Evolutionary conservation across 371 early-diverging fungal species (phyloP).

Genomic region (Mucor plumbeus): DNA sequence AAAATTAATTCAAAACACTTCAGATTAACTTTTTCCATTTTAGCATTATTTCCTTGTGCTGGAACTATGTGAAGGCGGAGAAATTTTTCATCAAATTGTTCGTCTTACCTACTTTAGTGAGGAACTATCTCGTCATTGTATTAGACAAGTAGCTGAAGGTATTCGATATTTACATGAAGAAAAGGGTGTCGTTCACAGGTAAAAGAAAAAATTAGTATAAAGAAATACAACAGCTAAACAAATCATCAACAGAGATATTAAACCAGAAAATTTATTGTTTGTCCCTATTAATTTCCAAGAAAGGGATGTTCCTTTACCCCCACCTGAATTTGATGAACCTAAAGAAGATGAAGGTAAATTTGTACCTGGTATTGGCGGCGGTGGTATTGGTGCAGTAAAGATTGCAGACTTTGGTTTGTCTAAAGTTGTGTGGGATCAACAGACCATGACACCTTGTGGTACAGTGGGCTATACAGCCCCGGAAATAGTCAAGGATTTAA

Average conservation of each 20-base stretch:
- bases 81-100: conserved; percentile 69
- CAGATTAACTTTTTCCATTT: background rate
- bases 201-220: background rate
- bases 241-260: conserved; percentile 84
- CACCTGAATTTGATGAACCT: conserved; percentile 46
- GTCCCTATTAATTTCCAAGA: conserved; percentile 66
- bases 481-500: conserved; percentile 79
- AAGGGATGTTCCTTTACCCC: conserved; percentile 50
- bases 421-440: conserved; percentile 81
- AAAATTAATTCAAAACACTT: background rate
- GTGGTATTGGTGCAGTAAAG: conserved; percentile 79
- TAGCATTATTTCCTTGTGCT: conserved; percentile 37
- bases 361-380: conserved; percentile 63
- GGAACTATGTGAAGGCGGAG: conserved; percentile 62
- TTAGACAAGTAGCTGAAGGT: conserved; percentile 85
- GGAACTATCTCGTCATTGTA: conserved; percentile 73
- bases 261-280: conserved; percentile 94
- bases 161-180: conserved; percentile 84
- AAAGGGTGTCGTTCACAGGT: conserved; percentile 72
- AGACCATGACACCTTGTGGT: conserved; percentile 92
- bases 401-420: conserved; percentile 89
- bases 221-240: conserved; percentile 94
- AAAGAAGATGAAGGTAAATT: conserved; percentile 68
- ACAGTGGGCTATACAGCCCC: conserved; percentile 94
- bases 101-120: conserved; percentile 66